Conservation (phyloP, 495 filamentous ascomycete genomes). For the Lasiosphaeria hispida region DNA sequence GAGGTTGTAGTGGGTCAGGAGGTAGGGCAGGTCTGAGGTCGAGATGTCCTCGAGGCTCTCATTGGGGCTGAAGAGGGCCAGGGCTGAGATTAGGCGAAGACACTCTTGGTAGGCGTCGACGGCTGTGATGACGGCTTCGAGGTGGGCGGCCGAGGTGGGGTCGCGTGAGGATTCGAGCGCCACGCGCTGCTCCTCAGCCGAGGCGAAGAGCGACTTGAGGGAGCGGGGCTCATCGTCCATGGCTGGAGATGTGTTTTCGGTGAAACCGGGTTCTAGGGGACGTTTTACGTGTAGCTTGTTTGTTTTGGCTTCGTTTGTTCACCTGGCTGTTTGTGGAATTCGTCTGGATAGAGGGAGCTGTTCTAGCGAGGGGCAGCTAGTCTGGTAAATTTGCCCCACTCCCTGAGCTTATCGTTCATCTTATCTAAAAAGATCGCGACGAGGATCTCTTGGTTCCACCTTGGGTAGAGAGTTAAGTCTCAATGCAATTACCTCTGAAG, state of each 20-base stretch:
- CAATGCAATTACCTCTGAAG: no score
- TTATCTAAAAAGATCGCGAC: not conserved
- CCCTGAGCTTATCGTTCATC: not conserved
- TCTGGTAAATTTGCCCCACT: not conserved
- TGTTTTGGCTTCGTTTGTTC: no score
- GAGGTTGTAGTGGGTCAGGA: slow-evolving; percentile 37
- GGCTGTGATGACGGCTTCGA: slow-evolving; percentile 62
- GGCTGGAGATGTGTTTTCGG: not conserved
- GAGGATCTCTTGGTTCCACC: no score
- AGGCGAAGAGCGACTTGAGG: slow-evolving; percentile 44
- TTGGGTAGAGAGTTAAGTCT: no score
- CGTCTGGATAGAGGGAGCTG: no score
- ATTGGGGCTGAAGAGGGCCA: slow-evolving; percentile 86
- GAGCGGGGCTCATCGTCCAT: slow-evolving; percentile 36
- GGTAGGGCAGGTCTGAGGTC: slow-evolving; percentile 76
- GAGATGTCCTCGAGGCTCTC: slow-evolving; percentile 85
- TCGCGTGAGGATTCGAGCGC: slow-evolving; percentile 37
- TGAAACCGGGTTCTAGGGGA: not conserved
- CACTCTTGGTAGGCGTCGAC: slow-evolving; percentile 72
- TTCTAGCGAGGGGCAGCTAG: not conserved
- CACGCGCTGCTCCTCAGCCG: slow-evolving; percentile 53
- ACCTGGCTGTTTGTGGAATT: no score
- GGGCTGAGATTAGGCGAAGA: slow-evolving; percentile 60
- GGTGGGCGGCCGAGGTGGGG: slow-evolving; percentile 59
- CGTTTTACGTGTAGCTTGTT: not conserved